Evolutionary conservation across 768 basidiomycete species (phyloP), one percentile per base, ranked within the genome.

Genomic region (Mycena pura): DNA sequence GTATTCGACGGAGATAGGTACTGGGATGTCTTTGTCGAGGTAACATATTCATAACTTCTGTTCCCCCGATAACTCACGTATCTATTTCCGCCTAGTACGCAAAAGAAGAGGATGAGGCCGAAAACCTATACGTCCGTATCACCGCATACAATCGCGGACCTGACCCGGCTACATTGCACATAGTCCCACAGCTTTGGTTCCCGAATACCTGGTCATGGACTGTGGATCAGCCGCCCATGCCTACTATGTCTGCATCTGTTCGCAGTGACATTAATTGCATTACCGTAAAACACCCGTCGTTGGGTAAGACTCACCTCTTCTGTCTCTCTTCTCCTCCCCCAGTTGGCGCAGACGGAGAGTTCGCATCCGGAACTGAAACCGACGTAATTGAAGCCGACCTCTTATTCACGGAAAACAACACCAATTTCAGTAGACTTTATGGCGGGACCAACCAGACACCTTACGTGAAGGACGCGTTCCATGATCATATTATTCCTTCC

Each of bases 1-100:
- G 85, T 82, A 1, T 97, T 98, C 69, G 92, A 96, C 60, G 92
- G 93, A 29, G 90, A 98, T 74, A 82, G 90, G 10, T 99, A 99
- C 74, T 99, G 97, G 97, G 97, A 99, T 73, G 88, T 99, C 34
- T 99, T 98, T 68, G 89, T 98, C 55, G 96, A 99, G 87, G 95
- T 93, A 58, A 48, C 87, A 77, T 3, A 28, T 21, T 47, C 32
- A 15, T 21, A 21, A 7, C 27, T 22, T 50, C 46, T n/a, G 22
- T 27, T 44, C 29, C 17, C 27, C 55, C 38, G 29, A 44, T 32
- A 29, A 48, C 60, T 48, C 50, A 59, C 41, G 46, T 21, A 59
- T 52, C 15, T 32, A 11, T 34, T 32, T 28, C 17, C 32, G 21
- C 38, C 2, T 68, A 97, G 95, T 99, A 99, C 75, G 96, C 97